Evolutionary conservation across 2,329 filamentous ascomycete species (phyloP).

Genomic region (Sclerotinia borealis): DNA sequence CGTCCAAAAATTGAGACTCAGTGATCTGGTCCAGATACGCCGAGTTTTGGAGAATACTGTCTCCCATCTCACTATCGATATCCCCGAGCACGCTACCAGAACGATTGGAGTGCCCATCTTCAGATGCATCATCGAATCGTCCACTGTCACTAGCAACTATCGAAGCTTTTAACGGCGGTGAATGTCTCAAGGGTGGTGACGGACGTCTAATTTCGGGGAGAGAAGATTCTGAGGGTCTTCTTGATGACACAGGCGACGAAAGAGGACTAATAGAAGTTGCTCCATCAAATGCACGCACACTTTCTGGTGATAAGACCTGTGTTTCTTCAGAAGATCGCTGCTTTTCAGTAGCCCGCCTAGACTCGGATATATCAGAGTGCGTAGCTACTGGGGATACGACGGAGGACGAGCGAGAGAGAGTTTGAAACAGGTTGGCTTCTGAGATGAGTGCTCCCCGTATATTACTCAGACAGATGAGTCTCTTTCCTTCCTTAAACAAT

Average conservation of each 20-base stretch:
- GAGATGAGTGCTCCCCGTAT: slow-evolving; percentile 61
- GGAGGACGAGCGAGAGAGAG: slow-evolving; percentile 51
- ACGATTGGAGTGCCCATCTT: slow-evolving; percentile 27
- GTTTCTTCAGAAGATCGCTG: slow-evolving; percentile 19
- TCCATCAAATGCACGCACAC: slow-evolving; percentile 17
- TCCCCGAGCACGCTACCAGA: slow-evolving; percentile 20
- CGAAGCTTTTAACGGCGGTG: slow-evolving; percentile 16
- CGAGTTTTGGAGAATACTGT: slow-evolving; percentile 29
- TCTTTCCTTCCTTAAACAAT: slow-evolving; percentile 54
- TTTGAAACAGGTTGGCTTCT: slow-evolving; percentile 60
- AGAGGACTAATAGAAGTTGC: slow-evolving; percentile 17
- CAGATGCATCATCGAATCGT: slow-evolving; percentile 32
- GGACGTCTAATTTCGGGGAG: slow-evolving; percentile 8
- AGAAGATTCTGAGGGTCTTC: slow-evolving; percentile 18
- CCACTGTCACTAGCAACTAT: slow-evolving; percentile 27
- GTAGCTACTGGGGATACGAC: slow-evolving; percentile 51
- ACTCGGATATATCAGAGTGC: slow-evolving; percentile 38
- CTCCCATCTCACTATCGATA: slow-evolving; percentile 20
- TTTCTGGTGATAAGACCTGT: slow-evolving; percentile 35
- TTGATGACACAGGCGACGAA: slow-evolving; percentile 18
- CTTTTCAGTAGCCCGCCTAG: slow-evolving; percentile 21
- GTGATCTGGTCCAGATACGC: slow-evolving; percentile 30
- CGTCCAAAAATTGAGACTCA: slow-evolving; percentile 28
- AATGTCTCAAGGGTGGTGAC: not conserved
- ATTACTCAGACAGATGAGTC: slow-evolving; percentile 56